phyloP scores from a whole-genome alignment of 805 yeast genomes.

The Blastobotrys muscicola region DNA sequence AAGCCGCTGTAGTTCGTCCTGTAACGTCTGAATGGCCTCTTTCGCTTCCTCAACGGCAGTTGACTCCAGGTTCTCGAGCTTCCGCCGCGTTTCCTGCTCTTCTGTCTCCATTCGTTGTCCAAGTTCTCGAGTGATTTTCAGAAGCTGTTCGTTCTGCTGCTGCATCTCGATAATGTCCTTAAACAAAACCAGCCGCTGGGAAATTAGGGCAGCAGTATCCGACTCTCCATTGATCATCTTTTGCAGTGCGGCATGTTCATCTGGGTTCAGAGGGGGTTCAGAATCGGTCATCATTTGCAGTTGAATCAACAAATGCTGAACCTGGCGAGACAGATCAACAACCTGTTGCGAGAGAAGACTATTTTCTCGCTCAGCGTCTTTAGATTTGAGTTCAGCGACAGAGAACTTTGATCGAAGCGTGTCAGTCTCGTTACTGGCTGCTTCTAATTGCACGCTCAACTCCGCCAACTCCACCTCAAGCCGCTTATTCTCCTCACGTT shows the following conservation, averaged over 20 bases:
- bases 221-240: slow-evolving; percentile 38
- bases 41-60: slow-evolving; percentile 29
- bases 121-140: slow-evolving; percentile 58
- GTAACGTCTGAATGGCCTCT: slow-evolving; percentile 23
- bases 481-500: slow-evolving; percentile 46
- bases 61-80: slow-evolving; percentile 21
- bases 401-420: slow-evolving; percentile 27
- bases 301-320: slow-evolving; percentile 58
- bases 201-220: slow-evolving; percentile 63
- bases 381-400: slow-evolving; percentile 22
- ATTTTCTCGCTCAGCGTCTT: slow-evolving; percentile 40
- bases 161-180: slow-evolving; percentile 58
- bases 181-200: slow-evolving; percentile 67
- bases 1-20: slow-evolving; percentile 33
- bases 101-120: slow-evolving; percentile 62
- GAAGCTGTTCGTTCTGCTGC: slow-evolving; percentile 61
- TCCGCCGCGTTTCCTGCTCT: slow-evolving; percentile 31
- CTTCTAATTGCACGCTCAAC: slow-evolving; percentile 42
- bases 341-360: slow-evolving; percentile 46
- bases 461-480: slow-evolving; percentile 49
- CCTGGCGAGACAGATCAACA: slow-evolving; percentile 70
- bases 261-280: slow-evolving; percentile 51
- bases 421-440: slow-evolving; percentile 30
- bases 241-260: slow-evolving; percentile 57
- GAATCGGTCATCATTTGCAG: slow-evolving; percentile 48